These are phyloP conservation scores for Balamuthia mandrillaris DNA, from an alignment of 208 protist genomes.

Conservation along the genomic window DNA sequence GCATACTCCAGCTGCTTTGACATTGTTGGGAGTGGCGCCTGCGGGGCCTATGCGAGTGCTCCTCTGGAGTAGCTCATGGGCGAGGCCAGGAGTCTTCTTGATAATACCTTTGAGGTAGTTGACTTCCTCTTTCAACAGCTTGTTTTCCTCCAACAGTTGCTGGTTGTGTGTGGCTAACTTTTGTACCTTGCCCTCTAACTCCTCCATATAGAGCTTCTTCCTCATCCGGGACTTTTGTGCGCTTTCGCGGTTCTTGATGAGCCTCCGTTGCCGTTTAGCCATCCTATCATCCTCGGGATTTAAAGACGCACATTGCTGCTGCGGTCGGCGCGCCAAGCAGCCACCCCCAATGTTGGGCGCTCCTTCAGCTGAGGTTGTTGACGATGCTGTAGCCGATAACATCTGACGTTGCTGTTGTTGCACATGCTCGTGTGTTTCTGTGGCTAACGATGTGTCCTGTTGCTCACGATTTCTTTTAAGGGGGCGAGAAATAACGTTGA, in stretches of 20 bases:
- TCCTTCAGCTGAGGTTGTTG: too few relatives aligned
- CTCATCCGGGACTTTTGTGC: conserved; percentile 65
- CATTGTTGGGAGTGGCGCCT: conserved; percentile 27
- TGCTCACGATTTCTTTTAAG: too few relatives aligned
- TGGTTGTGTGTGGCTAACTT: conserved; percentile 32
- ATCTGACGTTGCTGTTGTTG: too few relatives aligned
- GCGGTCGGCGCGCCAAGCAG: too few relatives aligned
- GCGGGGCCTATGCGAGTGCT: background rate
- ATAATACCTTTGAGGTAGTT: conserved; percentile 44
- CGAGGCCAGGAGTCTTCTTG: conserved; percentile 37
- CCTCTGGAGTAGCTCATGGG: conserved; percentile 11
- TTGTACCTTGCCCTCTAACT: conserved; percentile 57
- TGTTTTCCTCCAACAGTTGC: conserved; percentile 41
- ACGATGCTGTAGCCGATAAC: too few relatives aligned
- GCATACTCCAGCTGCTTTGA: conserved; percentile 55
- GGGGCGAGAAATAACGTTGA: too few relatives aligned
- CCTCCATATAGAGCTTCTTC: conserved; percentile 69
- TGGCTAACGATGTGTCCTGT: too few relatives aligned
- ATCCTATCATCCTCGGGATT: conserved; percentile 45
- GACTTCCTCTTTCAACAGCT: conserved; percentile 48
- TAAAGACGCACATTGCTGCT: too few relatives aligned
- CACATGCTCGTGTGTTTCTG: too few relatives aligned
- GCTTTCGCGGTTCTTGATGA: conserved; percentile 67
- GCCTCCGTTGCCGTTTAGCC: conserved; percentile 50
- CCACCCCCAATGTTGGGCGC: too few relatives aligned